These are phyloP conservation scores for Rhodotorula toruloides DNA, from an alignment of 768 basidiomycete genomes.

Conservation along the genomic window DNA sequence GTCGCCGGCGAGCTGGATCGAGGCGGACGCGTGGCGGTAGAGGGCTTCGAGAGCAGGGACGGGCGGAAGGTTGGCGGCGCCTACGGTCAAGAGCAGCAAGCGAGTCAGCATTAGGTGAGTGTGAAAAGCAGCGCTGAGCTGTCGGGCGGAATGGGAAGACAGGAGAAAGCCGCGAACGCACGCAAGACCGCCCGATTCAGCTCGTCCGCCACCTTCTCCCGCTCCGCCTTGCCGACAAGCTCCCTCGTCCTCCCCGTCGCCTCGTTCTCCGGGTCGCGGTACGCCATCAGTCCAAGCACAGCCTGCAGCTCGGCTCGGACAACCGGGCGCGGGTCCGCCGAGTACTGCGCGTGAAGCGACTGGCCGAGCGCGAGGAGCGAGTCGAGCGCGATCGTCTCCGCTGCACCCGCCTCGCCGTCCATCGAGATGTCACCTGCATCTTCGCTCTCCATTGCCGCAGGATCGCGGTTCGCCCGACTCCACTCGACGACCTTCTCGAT, in stretches of 20 bases:
- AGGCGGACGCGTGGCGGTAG: conserved; percentile 68
- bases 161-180: conserved; percentile 50
- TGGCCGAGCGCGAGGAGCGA: conserved; percentile 71
- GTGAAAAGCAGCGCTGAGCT: too few relatives aligned
- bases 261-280: conserved; percentile 61
- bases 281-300: conserved; percentile 75
- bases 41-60: conserved; percentile 68
- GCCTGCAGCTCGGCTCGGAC: conserved; percentile 64
- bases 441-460: not conserved
- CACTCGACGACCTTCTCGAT: conserved; percentile 73
- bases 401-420: not conserved
- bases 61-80: conserved; percentile 69
- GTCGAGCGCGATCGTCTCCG: conserved; percentile 53
- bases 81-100: conserved; percentile 48
- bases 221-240: conserved; percentile 56
- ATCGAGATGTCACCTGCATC: not conserved
- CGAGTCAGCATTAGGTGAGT: not conserved
- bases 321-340: conserved; percentile 58
- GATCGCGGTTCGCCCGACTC: conserved; percentile 51
- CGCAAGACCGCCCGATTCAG: conserved; percentile 77
- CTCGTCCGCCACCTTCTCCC: conserved; percentile 57
- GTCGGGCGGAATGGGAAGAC: not conserved
- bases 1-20: conserved; percentile 65
- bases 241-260: conserved; percentile 57
- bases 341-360: conserved; percentile 63